phyloP scores from a whole-genome alignment of 1,139 yeast genomes.

The Saccharomyces hybrid region DNA sequence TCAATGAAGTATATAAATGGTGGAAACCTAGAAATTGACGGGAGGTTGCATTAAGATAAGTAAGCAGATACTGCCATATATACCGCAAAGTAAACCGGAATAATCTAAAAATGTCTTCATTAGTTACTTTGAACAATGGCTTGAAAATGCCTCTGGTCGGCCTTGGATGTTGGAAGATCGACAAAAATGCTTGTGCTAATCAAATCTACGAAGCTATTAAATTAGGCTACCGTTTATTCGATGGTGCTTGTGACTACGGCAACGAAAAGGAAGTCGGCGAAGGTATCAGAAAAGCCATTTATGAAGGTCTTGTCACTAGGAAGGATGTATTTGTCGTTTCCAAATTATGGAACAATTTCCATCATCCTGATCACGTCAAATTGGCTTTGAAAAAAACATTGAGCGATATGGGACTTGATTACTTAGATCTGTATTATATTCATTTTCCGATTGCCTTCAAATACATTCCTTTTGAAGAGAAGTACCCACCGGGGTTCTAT shows the following conservation, averaged over 20 bases:
- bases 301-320: constrained; percentile 61
- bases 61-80: too few species aligned
- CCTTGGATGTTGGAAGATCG: constrained; percentile 63
- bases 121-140: constrained; percentile 51
- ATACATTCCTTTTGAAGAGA: constrained; percentile 61
- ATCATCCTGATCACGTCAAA: constrained; percentile 46
- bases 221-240: constrained; percentile 66
- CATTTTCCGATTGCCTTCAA: constrained; percentile 78
- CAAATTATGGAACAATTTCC: constrained; percentile 75
- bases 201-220: constrained; percentile 61
- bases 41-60: too few species aligned
- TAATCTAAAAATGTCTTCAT: constrained; percentile 20
- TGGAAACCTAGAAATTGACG: too few species aligned
- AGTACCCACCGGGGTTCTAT: constrained; percentile 68
- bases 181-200: constrained; percentile 48
- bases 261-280: constrained; percentile 69
- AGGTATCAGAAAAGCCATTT: constrained; percentile 57
- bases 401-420: constrained; percentile 56
- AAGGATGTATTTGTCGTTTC: constrained; percentile 70
- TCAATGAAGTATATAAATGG: too few species aligned
- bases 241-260: constrained; percentile 74
- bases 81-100: too few species aligned
- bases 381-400: constrained; percentile 57
- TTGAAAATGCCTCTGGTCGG: constrained; percentile 57
- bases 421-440: constrained; percentile 65